A percentile compares a stretch with the other conserved stretches of the same genome.
Conservation (phyloP, 2,329 filamentous ascomycete genomes). For the Botrytis fragariae region DNA sequence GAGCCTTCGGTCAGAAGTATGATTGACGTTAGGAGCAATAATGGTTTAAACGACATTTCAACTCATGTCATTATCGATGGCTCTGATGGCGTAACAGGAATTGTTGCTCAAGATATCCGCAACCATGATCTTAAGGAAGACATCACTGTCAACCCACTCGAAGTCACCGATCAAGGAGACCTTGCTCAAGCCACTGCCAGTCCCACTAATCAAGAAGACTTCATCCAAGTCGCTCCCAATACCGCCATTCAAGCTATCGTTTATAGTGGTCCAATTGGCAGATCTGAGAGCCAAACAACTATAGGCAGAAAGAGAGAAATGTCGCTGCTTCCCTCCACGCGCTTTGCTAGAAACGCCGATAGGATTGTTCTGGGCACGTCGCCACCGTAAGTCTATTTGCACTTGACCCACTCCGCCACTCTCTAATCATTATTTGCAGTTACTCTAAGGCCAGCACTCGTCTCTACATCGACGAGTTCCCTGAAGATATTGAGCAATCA, state of each 20-base stretch:
- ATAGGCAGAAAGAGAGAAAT: not conserved
- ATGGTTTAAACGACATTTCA: not conserved
- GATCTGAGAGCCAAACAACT: not conserved
- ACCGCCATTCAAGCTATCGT: not conserved
- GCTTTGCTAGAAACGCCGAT: conserved; percentile 4
- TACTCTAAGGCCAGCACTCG: not conserved
- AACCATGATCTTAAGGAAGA: not conserved
- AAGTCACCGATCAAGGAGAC: not conserved
- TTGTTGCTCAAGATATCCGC: not conserved
- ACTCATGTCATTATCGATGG: not conserved
- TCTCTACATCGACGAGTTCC: not conserved
- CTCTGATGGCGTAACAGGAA: not conserved
- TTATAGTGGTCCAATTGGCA: not conserved
- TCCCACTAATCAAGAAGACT: not conserved
- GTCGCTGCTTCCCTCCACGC: not conserved
- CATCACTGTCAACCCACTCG: too few relatives aligned
- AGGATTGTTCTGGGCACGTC: not conserved
- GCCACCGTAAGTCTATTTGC: not conserved
- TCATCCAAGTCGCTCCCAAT: not conserved
- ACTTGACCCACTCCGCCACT: not conserved
- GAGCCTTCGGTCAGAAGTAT: not conserved
- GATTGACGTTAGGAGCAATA: not conserved
- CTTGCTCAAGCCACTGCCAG: not conserved
- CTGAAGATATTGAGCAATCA: not conserved
- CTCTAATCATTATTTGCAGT: not conserved